Percentiles rank a stretch among this genome's conserved stretches.
Evolutionary conservation across 805 yeast genomes (phyloP).

Genomic region (Candida sakaeoensis): DNA sequence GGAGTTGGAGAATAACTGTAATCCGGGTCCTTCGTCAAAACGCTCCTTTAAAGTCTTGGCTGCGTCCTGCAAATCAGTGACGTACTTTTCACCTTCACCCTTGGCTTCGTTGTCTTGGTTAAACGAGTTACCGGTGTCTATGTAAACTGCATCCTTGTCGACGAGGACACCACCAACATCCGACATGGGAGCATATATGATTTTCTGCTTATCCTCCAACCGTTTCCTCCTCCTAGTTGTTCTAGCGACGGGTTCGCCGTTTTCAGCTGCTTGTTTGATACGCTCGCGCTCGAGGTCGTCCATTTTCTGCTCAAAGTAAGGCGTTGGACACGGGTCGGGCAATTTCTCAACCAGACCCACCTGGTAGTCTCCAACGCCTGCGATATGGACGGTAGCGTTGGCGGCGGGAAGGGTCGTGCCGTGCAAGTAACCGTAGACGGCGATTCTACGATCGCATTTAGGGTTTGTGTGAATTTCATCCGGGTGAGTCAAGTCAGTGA

Average conservation of each 20-base stretch:
- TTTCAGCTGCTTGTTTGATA: constrained; percentile 59
- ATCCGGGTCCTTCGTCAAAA: constrained; percentile 60
- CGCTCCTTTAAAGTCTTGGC: constrained; percentile 56
- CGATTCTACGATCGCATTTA: constrained; percentile 83
- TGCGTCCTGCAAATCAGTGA: constrained; percentile 75
- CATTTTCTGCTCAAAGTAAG: constrained; percentile 79
- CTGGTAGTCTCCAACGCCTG: constrained; percentile 90
- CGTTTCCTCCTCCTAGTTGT: constrained; percentile 74
- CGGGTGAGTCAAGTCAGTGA: constrained; percentile 94
- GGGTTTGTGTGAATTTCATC: constrained; percentile 70
- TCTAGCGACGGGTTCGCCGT: constrained; percentile 51
- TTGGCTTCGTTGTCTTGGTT: constrained; percentile 28
- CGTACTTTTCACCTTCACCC: constrained; percentile 85
- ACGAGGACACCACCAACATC: constrained; percentile 98
- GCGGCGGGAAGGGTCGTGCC: constrained; percentile 78
- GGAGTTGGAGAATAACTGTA: constrained; percentile 68
- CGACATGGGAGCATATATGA: constrained; percentile 98
- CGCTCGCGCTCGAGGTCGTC: constrained; percentile 79
- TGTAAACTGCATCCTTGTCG: constrained; percentile 96
- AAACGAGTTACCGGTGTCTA: constrained; percentile 70
- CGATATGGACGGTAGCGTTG: constrained; percentile 81
- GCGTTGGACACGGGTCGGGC: constrained; percentile 99
- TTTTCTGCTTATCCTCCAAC: constrained; percentile 88
- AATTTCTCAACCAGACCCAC: constrained; percentile 77
- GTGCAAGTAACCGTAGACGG: constrained; percentile 90